A percentile compares a stretch with the other conserved stretches of the same genome.
phyloP scores from a whole-genome alignment of 2,329 filamentous ascomycete genomes.

The Trichoderma lentiforme region DNA sequence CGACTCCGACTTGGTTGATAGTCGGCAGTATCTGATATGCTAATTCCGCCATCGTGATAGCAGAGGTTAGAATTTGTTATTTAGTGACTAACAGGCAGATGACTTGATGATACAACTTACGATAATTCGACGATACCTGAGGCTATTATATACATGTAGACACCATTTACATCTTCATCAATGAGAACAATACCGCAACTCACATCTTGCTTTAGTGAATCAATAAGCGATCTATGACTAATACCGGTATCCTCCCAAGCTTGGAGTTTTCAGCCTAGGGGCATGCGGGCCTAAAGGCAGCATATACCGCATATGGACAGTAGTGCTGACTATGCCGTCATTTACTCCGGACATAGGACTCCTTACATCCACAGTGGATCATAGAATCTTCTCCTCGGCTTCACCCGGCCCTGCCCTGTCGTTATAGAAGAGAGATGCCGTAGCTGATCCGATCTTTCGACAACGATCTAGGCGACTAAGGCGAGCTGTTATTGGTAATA shows the following conservation, averaged over 20 bases:
- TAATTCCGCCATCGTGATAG: background rate
- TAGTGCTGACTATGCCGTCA: background rate
- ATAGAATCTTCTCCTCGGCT: background rate
- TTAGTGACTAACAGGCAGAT: too few species aligned
- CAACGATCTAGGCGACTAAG: background rate
- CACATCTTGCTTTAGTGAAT: background rate
- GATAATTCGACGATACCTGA: background rate
- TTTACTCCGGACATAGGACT: background rate
- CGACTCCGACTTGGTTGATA: slow-evolving; percentile 24
- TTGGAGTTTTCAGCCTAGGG: background rate
- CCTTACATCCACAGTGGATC: background rate
- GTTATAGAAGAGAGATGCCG: background rate
- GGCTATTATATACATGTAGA: background rate
- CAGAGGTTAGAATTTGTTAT: too few species aligned
- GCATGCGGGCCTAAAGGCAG: background rate
- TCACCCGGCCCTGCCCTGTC: background rate
- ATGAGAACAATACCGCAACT: background rate
- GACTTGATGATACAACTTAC: background rate
- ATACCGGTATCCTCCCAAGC: background rate
- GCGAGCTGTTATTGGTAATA: background rate
- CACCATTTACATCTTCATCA: background rate
- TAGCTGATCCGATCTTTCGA: background rate
- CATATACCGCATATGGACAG: background rate
- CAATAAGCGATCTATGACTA: background rate
- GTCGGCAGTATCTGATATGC: slow-evolving; percentile 3